A percentile compares a stretch with the other conserved stretches of the same genome.
These are phyloP conservation scores for Chenopodium formosanum DNA, from an alignment of 148 eudicot genomes.

Conservation along the genomic window DNA sequence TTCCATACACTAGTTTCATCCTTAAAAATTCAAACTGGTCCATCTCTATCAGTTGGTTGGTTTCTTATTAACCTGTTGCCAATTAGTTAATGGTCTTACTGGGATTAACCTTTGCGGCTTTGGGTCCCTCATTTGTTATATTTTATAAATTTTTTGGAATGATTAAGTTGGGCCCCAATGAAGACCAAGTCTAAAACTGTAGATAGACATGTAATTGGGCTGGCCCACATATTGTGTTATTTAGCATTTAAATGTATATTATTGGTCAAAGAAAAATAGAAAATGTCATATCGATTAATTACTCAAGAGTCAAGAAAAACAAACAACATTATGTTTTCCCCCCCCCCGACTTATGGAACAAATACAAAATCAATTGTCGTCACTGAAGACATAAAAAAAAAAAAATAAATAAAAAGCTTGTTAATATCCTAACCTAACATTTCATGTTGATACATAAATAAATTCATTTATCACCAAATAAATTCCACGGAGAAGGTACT, in stretches of 20 bases:
- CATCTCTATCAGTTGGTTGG: slow-evolving; percentile 6
- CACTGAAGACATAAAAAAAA: too few relatives aligned
- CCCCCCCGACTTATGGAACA: too few relatives aligned
- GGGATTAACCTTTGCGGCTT: slow-evolving; percentile 20
- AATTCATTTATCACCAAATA: too few relatives aligned
- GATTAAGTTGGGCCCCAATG: slow-evolving; percentile 19
- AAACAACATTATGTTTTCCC: too few relatives aligned
- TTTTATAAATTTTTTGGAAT: neutral
- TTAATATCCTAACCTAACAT: too few relatives aligned
- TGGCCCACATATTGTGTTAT: neutral
- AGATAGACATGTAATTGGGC: slow-evolving; percentile 6
- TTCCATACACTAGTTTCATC: neutral
- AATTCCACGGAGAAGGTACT: too few relatives aligned
- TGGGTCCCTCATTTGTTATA: neutral
- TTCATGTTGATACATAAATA: too few relatives aligned
- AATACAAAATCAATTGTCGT: too few relatives aligned
- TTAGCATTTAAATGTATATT: neutral
- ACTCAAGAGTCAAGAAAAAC: too few relatives aligned
- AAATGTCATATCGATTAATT: too few relatives aligned
- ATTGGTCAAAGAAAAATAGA: neutral
- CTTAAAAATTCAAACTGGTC: neutral
- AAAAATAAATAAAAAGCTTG: too few relatives aligned
- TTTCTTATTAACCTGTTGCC: neutral
- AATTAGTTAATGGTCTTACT: slow-evolving; percentile 3
- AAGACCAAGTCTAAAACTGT: slow-evolving; percentile 7